Base-by-base conservation (phyloP, 2,329 filamentous ascomycete genomes). In the Aspergillus alliaceus region DNA sequence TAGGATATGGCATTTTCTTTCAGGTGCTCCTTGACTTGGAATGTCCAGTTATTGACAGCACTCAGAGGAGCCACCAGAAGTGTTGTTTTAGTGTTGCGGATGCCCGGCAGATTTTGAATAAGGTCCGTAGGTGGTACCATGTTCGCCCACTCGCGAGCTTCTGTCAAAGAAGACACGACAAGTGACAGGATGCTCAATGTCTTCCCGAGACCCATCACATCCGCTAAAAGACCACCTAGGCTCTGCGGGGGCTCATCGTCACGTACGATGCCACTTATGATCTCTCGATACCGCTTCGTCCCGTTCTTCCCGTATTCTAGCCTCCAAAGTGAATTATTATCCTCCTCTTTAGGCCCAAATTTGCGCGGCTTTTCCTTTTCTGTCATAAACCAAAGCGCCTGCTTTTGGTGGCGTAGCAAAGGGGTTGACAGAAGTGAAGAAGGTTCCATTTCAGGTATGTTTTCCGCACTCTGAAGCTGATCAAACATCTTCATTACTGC, bases 11-110 rank as follows among this genome's bases (percentile, higher is more conserved):
- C 77, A 0, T 80, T 82, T 0, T 84, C 80, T 50, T 83, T 81
- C 46, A 96, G 80, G 72, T 99, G 95, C 57, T 90, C 84, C 66
- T 89, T 89, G 59, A 98, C 90, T 74, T 99, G 95, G 64, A 92
- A 87, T 66, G 93, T 89, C 95, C 95, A 99, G 68, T 98, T 99
- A 25, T 89, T 88, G 57, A 98, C 87, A 0, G 93, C 95, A 68
- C 91, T 96, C 2, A 97, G 82, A 1, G 95, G 95, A 56, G 90
- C 96, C 15, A 99, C 86, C 18, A 99, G 82, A 31, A 99, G 79
- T 0, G 95, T 98, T 0, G 90, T 86, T 68, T 86, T 89, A 6
- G 85, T 86, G 67, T 97, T 96, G 40, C 79, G 80, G 48, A 75
- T 72, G 7, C 70, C 71, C 14, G 72, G 73, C 8, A 65, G 58